Evolutionary conservation across 2,329 filamentous ascomycete species (phyloP).

Genomic region (Aspergillus costaricaensis): DNA sequence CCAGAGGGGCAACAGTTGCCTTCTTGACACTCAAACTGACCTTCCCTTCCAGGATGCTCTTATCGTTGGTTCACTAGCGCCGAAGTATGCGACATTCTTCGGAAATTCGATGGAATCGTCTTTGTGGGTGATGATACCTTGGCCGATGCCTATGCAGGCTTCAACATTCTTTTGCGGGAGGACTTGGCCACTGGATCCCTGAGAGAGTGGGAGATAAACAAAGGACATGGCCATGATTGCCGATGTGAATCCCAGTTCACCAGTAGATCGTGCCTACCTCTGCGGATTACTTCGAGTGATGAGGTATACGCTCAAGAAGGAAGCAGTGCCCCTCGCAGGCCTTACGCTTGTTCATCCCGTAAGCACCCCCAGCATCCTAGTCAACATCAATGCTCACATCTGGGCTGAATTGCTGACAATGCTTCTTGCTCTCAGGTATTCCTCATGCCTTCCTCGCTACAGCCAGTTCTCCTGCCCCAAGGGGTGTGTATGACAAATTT

Average conservation of each 20-base stretch:
- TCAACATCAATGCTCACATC: slow-evolving; percentile 8
- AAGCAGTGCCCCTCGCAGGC: slow-evolving; percentile 12
- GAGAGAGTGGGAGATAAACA: slow-evolving; percentile 42
- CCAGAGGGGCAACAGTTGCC: background rate
- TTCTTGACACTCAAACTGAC: slow-evolving; percentile 14
- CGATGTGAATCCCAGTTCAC: slow-evolving; percentile 47
- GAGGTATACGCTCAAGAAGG: slow-evolving; percentile 22
- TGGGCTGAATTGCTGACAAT: background rate
- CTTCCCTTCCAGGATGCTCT: slow-evolving; percentile 36
- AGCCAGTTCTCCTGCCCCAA: slow-evolving; percentile 33
- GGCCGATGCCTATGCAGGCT: slow-evolving; percentile 45
- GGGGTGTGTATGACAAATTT: slow-evolving; percentile 32
- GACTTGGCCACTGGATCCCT: slow-evolving; percentile 44
- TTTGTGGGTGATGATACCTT: slow-evolving; percentile 48
- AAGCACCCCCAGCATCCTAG: slow-evolving; percentile 12
- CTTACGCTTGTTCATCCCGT: slow-evolving; percentile 26
- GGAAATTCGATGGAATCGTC: slow-evolving; percentile 44
- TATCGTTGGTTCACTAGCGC: slow-evolving; percentile 46
- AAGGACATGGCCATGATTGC: slow-evolving; percentile 34
- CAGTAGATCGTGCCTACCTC: slow-evolving; percentile 31
- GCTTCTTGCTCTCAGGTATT: slow-evolving; percentile 26
- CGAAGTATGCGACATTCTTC: slow-evolving; percentile 49
- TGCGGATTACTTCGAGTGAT: slow-evolving; percentile 30
- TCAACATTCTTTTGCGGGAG: slow-evolving; percentile 48
- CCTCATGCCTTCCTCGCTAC: slow-evolving; percentile 42